Evolutionary conservation across 495 filamentous ascomycete species (phyloP).

Genomic region (Daldinia bambusicola): DNA sequence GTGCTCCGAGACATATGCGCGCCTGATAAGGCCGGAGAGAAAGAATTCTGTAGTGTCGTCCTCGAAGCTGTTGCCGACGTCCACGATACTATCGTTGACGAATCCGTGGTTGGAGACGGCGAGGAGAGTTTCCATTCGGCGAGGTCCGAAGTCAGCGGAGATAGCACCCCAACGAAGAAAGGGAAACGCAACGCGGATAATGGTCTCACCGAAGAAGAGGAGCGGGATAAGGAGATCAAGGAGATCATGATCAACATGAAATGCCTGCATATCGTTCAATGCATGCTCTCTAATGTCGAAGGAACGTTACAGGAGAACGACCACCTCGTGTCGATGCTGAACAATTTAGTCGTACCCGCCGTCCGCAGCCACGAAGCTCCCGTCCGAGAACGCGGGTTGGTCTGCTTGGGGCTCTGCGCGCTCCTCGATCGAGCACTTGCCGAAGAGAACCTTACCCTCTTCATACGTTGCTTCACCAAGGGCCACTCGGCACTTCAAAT

Average conservation of each 20-base stretch:
- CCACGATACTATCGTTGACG: slow-evolving; percentile 84
- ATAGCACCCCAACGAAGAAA: slow-evolving; percentile 63
- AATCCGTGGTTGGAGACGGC: slow-evolving; percentile 63
- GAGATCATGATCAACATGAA: slow-evolving; percentile 98
- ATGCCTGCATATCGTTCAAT: slow-evolving; percentile 95
- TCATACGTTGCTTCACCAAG: slow-evolving; percentile 95
- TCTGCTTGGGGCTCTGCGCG: slow-evolving; percentile 90
- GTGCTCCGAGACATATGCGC: slow-evolving; percentile 84
- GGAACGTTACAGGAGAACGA: slow-evolving; percentile 86
- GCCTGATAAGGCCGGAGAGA: slow-evolving; percentile 78
- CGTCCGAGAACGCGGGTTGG: slow-evolving; percentile 87
- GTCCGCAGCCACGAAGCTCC: slow-evolving; percentile 92
- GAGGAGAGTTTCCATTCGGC: slow-evolving; percentile 95
- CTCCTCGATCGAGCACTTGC: slow-evolving; percentile 91
- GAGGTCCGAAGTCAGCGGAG: slow-evolving; percentile 79
- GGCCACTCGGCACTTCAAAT: slow-evolving; percentile 90
- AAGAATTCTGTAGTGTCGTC: slow-evolving; percentile 92
- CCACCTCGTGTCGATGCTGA: slow-evolving; percentile 91
- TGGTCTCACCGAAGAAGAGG: slow-evolving; percentile 74
- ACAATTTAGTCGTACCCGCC: slow-evolving; percentile 94
- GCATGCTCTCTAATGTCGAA: slow-evolving; percentile 92
- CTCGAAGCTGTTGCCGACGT: slow-evolving; percentile 95
- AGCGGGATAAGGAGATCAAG: slow-evolving; percentile 80
- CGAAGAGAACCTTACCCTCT: slow-evolving; percentile 90
- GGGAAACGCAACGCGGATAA: slow-evolving; percentile 57